phyloP scores from a whole-genome alignment of 352 stramenopile species.

The Globisporangium emineosum region DNA sequence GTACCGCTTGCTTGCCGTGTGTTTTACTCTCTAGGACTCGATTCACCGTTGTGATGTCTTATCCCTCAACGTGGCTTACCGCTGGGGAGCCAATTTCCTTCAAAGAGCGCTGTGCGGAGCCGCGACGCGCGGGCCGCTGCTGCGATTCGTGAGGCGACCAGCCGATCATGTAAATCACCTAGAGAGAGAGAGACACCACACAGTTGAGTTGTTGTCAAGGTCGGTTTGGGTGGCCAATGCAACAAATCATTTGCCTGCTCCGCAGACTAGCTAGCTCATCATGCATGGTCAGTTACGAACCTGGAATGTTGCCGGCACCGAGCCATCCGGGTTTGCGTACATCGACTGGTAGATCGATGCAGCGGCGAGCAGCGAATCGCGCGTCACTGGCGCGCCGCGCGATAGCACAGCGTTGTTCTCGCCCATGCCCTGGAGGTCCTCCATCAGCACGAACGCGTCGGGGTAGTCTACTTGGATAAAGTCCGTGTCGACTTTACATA shows the following conservation, averaged over 20 bases:
- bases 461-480: constrained; percentile 94
- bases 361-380: constrained; percentile 92
- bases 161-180: constrained; percentile 97
- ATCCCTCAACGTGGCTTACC: constrained; percentile 17
- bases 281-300: neutral
- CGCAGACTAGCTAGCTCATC: neutral
- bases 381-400: constrained; percentile 55
- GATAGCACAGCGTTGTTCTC: constrained; percentile 92
- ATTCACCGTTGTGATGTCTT: neutral
- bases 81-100: constrained; percentile 55
- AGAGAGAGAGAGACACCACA: neutral
- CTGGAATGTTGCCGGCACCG: constrained; percentile 95
- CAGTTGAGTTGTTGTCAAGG: neutral
- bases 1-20: no score
- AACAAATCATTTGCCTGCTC: neutral
- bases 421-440: constrained; percentile 94
- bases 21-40: neutral
- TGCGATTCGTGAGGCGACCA: constrained; percentile 96
- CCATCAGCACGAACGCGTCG: constrained; percentile 95
- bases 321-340: constrained; percentile 84
- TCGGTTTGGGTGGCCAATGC: neutral
- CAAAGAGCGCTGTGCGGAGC: constrained; percentile 71
- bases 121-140: constrained; percentile 87
- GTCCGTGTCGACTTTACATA: constrained; percentile 92
- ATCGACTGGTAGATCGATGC: constrained; percentile 95